A percentile compares a stretch with the other conserved stretches of the same genome.
Conservation (phyloP, 305 asterid species). For the Fraxinus paxiana region DNA sequence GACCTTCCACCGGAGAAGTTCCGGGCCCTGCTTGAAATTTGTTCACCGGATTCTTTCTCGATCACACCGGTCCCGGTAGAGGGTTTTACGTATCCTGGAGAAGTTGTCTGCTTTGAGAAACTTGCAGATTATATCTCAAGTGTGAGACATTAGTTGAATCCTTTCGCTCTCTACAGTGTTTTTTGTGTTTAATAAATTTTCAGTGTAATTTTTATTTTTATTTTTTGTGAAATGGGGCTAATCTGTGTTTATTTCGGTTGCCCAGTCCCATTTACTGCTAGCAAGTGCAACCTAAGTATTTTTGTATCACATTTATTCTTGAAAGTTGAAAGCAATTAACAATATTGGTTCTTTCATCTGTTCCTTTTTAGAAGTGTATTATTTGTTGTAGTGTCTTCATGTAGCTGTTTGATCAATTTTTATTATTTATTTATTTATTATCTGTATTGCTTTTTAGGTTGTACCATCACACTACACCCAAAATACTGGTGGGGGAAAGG, state of each 20-base stretch:
- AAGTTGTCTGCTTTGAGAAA: conserved; percentile 48
- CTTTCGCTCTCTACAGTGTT: neutral
- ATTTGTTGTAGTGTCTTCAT: neutral
- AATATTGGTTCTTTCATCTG: neutral
- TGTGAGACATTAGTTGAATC: conserved; percentile 33
- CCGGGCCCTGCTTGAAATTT: conserved; percentile 59
- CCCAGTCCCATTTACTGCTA: neutral
- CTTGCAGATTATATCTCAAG: conserved; percentile 48
- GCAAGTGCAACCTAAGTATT: neutral
- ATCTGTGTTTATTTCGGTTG: neutral
- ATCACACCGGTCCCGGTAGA: conserved; percentile 51
- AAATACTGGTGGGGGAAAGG: conserved; percentile 61
- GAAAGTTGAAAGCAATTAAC: neutral
- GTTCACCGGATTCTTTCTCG: conserved; percentile 78
- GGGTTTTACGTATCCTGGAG: conserved; percentile 62
- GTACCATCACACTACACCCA: conserved; percentile 72
- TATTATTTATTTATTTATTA: neutral
- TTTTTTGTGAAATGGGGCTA: neutral
- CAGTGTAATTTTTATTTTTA: neutral
- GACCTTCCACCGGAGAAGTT: conserved; percentile 40
- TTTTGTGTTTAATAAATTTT: neutral
- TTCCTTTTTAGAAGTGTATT: neutral
- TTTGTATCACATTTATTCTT: neutral
- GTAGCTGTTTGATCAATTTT: conserved; percentile 9
- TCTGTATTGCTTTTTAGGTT: conserved; percentile 37